A percentile compares a stretch with the other conserved stretches of the same genome.
Evolutionary conservation across 108 stramenopile genomes (phyloP).

Genomic region (Aurantiochytrium sp.): DNA sequence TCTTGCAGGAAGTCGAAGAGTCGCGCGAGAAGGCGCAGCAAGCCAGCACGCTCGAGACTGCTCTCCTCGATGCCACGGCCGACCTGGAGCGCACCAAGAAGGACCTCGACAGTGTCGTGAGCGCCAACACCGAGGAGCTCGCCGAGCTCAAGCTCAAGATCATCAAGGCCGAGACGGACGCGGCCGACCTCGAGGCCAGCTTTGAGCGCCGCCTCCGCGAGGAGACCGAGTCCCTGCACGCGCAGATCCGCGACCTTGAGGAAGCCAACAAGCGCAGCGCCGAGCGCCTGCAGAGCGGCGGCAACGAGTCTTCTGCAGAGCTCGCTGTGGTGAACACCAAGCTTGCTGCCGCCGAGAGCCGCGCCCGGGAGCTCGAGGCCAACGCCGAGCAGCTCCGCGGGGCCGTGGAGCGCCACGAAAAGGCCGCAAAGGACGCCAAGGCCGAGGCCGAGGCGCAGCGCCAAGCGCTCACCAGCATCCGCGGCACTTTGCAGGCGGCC

Average conservation of each 20-base stretch:
- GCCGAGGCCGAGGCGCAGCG: background rate
- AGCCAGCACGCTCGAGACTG: background rate
- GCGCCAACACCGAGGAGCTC: background rate
- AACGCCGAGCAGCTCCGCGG: background rate
- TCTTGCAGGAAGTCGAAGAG: background rate
- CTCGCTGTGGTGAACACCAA: background rate
- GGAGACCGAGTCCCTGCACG: background rate
- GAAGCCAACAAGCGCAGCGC: background rate
- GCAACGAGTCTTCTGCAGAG: background rate
- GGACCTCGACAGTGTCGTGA: background rate
- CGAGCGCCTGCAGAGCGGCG: background rate
- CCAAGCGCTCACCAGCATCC: background rate
- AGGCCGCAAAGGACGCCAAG: background rate
- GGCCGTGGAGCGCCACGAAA: background rate
- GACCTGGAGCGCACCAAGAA: background rate
- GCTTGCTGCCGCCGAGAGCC: background rate
- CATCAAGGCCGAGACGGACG: background rate
- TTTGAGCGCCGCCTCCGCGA: background rate
- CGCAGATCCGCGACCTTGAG: slow-evolving; percentile 8
- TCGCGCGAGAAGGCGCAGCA: background rate
- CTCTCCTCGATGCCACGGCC: background rate
- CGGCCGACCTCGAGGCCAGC: background rate
- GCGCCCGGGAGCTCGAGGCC: background rate
- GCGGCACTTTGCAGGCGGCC: background rate
- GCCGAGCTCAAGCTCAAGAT: background rate